Conservation (phyloP, 805 yeast genomes). For the Torulaspora delbrueckii region DNA sequence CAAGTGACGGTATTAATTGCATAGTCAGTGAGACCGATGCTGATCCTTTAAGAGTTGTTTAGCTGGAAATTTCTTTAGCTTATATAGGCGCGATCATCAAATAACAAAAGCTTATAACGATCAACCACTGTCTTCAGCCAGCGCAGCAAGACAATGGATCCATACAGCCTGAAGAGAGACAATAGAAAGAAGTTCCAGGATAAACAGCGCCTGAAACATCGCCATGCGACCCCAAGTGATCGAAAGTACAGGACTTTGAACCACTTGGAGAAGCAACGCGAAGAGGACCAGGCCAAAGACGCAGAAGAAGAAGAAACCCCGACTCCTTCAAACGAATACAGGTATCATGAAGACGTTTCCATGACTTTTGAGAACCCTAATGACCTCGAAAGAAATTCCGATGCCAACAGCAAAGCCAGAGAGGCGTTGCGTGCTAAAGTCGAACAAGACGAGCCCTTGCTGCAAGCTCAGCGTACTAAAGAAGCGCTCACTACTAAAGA, state of each 20-base stretch:
- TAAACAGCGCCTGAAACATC: constrained; percentile 37
- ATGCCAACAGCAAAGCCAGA: constrained; percentile 14
- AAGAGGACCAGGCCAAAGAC: constrained; percentile 17
- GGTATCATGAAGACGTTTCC: constrained; percentile 23
- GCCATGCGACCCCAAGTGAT: constrained; percentile 38
- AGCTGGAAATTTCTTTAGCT: background rate
- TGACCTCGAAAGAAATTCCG: constrained; percentile 10
- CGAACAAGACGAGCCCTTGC: constrained; percentile 4
- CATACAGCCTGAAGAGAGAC: constrained; percentile 35
- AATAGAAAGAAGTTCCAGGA: constrained; percentile 42
- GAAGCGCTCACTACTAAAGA: constrained; percentile 18
- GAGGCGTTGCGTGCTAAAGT: constrained; percentile 12
- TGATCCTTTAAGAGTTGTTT: constrained; percentile 51
- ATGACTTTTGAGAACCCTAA: constrained; percentile 12
- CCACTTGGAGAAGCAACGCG: constrained; percentile 19
- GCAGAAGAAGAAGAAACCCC: constrained; percentile 12
- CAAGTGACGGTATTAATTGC: constrained; percentile 43
- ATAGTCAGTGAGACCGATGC: constrained; percentile 50
- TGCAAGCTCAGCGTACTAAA: background rate
- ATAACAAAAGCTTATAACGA: background rate
- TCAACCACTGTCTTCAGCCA: background rate
- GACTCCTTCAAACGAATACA: constrained; percentile 21
- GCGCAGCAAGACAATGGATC: constrained; percentile 22
- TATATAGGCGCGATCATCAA: constrained; percentile 2
- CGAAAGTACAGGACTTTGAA: constrained; percentile 33